Evolutionary conservation across 2,329 filamentous ascomycete genomes (phyloP), one percentile per base, ranked within the genome.

Genomic region (Gnomoniopsis smithogilvyi): DNA sequence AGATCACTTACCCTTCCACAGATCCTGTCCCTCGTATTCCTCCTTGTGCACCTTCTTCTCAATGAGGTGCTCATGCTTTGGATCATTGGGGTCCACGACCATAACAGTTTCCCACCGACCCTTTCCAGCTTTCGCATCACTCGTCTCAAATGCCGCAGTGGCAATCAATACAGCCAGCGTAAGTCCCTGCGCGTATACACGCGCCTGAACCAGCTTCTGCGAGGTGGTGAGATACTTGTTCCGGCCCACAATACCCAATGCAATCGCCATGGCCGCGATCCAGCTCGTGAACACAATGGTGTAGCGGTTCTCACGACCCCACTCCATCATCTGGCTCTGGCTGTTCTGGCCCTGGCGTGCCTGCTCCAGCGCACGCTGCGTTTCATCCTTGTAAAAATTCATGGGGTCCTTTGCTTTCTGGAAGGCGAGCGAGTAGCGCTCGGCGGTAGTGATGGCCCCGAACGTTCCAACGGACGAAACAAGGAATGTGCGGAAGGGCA

Each of bases 151-250:
- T 12, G 86, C 89, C 50, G 94, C 92, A 34, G 87, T 90, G 58
- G 91, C 86, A 69, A 96, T 83, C 58, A 97, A 80, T 54, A 96
- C 91, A 64, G 88, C 90, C 50, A 97, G 79, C 6, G 93, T 96
- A 67, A 96, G 78, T 6, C 90, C 92, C 78, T 97, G 93, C 3
- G 93, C 93, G 75, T 96, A 96, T 64, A 97, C 89, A 83, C 93
- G 88, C 24, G 92, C 93, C 81, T 97, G 93, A 17, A 97, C 93
- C 22, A 97, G 78, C 81, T 96, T 96, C 80, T 97, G 93, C 62
- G 83, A 78, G 2, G 86, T 87, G 52, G 82, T 85, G 50, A 96
- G 80, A 71, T 88, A 90, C 64, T 84, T 87, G 72, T 91, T 91
- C 63, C 91, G 85, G 69, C 89, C 86, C 64, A 97, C 92, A 33